Evolutionary conservation across 2,329 filamentous ascomycete genomes (phyloP), one percentile per base, ranked within the genome.

Genomic region (Sporothrix protearum): DNA sequence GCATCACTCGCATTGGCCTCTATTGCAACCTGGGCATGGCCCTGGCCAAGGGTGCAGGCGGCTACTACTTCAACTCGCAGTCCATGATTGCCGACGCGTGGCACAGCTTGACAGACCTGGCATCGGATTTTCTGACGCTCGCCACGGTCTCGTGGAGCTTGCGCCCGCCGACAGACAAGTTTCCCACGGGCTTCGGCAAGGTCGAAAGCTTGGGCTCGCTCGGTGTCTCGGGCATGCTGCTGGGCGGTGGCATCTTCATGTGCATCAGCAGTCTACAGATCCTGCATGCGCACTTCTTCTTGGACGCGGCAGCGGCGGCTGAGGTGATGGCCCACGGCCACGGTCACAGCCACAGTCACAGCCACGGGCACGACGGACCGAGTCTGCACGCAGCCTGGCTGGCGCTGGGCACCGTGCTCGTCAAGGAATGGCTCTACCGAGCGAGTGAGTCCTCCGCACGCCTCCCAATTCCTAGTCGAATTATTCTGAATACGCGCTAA

Each of bases 341-440:
- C 82, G 79, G 86, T 75, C 84, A 91, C 82, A 83, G 86, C 57
- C 84, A 90, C 75, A 83, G 85, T 73, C 89, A 92, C 77, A 82
- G 84, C 6, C 89, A 93, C 77, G 86, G 85, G n/a, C 89, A 93
- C 77, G 85, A 86, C 78, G 85, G 85, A 1, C 96, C 96, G 0
- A 97, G 93, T 80, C 87, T 99, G 75, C 94, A 98, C 80, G 96
- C 96, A 28, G 95, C 93, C 8, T 99, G 96, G 96, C 83, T 99
- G 73, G 95, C 96, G 47, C 91, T 88, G 53, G 95, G 93, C 25
- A 97, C 93, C 1, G 96, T 99, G 71, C 81, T 93, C 33, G 84
- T 98, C 77, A 99, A 99, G 82, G 96, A 99, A 81, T 99, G 94
- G 93, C 84, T 99, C 33, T 99, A 98, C 79, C 91, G 92, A 84